Base-by-base conservation (phyloP, 108 stramenopile genomes). In the Parmales sp. region DNA sequence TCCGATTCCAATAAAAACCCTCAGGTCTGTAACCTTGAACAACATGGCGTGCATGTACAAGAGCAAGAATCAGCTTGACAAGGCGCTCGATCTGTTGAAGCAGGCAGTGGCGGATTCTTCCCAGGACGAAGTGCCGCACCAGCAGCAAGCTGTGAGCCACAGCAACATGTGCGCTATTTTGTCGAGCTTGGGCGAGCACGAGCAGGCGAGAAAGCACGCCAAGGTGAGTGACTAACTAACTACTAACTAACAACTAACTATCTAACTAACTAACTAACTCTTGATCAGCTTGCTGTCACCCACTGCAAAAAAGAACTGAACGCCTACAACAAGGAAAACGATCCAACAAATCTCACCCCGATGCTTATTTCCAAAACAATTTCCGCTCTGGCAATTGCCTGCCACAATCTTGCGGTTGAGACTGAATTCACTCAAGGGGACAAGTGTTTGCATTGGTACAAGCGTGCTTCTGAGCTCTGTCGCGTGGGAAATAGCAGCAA, bases 391-490 rank as follows among this genome's bases (percentile, higher is more conserved):
- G 54, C 54, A 11, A 34, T 60, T 34, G 54, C 54, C 5, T 60
- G 54, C 54, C 54, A 60, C 54, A 60, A 60, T 34, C 54, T 60
- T 11, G 54, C 54, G 29, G 54, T 60, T 0, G 54, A 60, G 20
- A 60, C 54, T 16, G 54, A 60, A 34, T 60, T 60, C 54, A 60
- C 54, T 4, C 54, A 60, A 23, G 54, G 54, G 11, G 54, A 60
- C 13, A 60, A 20, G 54, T 28, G 31, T 3, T 34, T 60, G 5
- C 31, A 34, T 28, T 60, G 54, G 54, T 60, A 60, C 54, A 60
- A 60, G 54, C 13, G 54, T 11, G 31, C 29, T 11, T 28, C 54
- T 11, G 54, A 60, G 54, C 20, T 60, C n/a, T n/a, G n/a, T n/a
- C n/a, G n/a, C n/a, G n/a, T n/a, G n/a, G n/a, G n/a, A n/a, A n/a